Evolutionary conservation across 1,284 basidiomycete species (phyloP).

Genomic region (Cryptococcus amylolentus): DNA sequence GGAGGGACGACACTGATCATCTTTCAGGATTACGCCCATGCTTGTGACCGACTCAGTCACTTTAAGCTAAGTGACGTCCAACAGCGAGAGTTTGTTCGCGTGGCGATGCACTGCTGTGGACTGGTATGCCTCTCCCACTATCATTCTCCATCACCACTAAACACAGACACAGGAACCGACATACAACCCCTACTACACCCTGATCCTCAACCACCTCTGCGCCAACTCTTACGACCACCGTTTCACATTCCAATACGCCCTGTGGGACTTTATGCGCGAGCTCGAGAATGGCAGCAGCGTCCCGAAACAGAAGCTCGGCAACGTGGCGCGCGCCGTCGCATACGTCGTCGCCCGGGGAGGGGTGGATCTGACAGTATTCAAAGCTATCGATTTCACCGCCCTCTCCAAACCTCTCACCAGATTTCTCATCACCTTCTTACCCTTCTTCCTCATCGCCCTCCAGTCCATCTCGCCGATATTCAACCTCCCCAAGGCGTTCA

Average conservation of each 20-base stretch:
- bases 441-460: constrained; percentile 64
- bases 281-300: constrained; percentile 51
- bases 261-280: constrained; percentile 96
- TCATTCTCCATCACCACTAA: not conserved
- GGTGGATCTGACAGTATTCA: constrained; percentile 70
- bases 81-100: constrained; percentile 89
- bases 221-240: constrained; percentile 61
- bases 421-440: constrained; percentile 69
- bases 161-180: constrained; percentile 64
- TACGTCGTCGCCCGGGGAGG: constrained; percentile 79
- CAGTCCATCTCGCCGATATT: constrained; percentile 65
- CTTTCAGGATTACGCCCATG: constrained; percentile 83
- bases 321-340: constrained; percentile 67
- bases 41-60: constrained; percentile 77
- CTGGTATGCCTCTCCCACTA: constrained; percentile 59
- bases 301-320: constrained; percentile 44
- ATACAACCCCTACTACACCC: constrained; percentile 95
- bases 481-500: constrained; percentile 31
- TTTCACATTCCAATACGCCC: constrained; percentile 89
- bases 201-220: constrained; percentile 68
- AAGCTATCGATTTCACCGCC: constrained; percentile 78
- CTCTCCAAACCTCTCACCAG: constrained; percentile 61
- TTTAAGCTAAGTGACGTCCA: constrained; percentile 84
- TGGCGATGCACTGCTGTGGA: constrained; percentile 87
- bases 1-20: not conserved